These are phyloP conservation scores for Copromyces sp. DNA, from an alignment of 495 filamentous ascomycete species.

Conservation along the genomic window DNA sequence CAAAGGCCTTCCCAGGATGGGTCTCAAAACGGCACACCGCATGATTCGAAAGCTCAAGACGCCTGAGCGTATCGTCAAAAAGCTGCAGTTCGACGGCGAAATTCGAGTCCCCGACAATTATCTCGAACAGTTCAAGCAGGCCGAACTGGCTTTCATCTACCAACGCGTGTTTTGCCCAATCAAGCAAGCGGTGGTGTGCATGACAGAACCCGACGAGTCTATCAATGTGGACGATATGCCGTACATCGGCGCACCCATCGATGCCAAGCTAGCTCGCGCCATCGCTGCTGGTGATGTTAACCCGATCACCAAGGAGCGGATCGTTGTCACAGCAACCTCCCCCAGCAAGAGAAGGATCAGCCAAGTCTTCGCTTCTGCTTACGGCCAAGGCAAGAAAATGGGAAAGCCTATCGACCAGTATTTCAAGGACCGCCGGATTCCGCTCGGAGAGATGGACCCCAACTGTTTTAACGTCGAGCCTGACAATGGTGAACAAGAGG, in stretches of 20 bases:
- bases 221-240: constrained; percentile 55
- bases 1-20: constrained; percentile 69
- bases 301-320: constrained; percentile 73
- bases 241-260: constrained; percentile 68
- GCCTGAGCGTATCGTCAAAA: constrained; percentile 69
- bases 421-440: constrained; percentile 62
- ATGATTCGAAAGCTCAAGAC: constrained; percentile 82
- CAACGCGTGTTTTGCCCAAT: constrained; percentile 88
- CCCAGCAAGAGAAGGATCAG: constrained; percentile 33
- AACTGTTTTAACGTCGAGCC: constrained; percentile 55
- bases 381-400: constrained; percentile 29
- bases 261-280: constrained; percentile 55
- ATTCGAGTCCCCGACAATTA: constrained; percentile 71
- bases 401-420: constrained; percentile 65
- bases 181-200: constrained; percentile 55
- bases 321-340: constrained; percentile 32
- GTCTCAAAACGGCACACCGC: constrained; percentile 85
- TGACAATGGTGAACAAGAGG: constrained; percentile 3
- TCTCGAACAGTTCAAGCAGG: constrained; percentile 64
- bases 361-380: constrained; percentile 22
- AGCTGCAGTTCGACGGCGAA: constrained; percentile 79
- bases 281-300: constrained; percentile 81
- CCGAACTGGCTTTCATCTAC: constrained; percentile 86
- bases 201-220: constrained; percentile 51
- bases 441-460: constrained; percentile 76